Conservation (phyloP, 148 eudicot genomes). For the Rhododendron molle region DNA sequence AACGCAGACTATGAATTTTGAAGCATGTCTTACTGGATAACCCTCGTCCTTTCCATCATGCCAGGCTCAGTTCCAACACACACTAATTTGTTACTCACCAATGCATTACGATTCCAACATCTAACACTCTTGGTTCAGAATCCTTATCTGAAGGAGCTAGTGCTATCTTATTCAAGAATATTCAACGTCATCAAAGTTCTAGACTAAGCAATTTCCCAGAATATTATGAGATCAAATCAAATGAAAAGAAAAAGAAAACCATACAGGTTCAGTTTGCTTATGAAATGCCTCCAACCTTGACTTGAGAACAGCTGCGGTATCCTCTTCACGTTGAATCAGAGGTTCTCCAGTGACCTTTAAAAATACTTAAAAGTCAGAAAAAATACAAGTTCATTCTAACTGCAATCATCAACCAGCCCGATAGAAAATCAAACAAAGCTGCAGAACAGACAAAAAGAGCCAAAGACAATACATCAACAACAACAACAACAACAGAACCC, state of each 20-base stretch:
- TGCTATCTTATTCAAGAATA: background rate
- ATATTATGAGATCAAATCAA: background rate
- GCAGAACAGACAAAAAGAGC: slow-evolving; percentile 16
- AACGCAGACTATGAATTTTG: background rate
- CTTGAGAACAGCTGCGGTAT: slow-evolving; percentile 75
- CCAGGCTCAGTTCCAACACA: background rate
- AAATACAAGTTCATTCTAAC: background rate
- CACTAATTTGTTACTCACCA: background rate
- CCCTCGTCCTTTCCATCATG: background rate
- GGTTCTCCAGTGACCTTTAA: slow-evolving; percentile 90
- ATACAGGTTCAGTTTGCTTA: slow-evolving; percentile 72
- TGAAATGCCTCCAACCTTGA: slow-evolving; percentile 89
- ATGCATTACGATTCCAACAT: background rate
- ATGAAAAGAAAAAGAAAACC: slow-evolving; percentile 17
- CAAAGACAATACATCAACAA: no score
- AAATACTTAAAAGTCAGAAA: slow-evolving; percentile 1
- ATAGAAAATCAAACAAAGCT: background rate
- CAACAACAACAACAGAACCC: no score
- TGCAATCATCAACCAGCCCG: background rate
- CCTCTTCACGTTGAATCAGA: slow-evolving; percentile 61
- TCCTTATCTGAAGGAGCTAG: background rate
- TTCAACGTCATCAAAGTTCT: background rate
- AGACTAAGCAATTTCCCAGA: background rate
- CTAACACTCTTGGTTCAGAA: background rate
- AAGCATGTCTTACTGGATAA: background rate